Percentiles rank a stretch among this genome's conserved stretches.
Conservation (phyloP, 768 basidiomycete genomes). For the Mycena belliarum region DNA sequence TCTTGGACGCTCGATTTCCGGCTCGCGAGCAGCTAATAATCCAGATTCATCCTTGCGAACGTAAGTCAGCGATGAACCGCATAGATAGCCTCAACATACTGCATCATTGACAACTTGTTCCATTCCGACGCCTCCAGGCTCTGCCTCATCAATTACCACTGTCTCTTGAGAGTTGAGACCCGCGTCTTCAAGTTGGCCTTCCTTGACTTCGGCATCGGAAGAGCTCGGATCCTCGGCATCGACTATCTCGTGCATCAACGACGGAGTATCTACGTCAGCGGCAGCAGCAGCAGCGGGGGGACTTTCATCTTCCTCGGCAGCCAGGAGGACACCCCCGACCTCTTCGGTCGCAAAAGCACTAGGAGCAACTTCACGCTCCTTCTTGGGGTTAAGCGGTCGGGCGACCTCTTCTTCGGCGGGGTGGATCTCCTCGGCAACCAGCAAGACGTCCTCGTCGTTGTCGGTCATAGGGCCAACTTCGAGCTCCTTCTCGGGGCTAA, state of each 20-base stretch:
- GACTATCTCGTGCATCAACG: background rate
- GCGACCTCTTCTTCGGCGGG: background rate
- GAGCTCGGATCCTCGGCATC: background rate
- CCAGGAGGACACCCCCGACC: background rate
- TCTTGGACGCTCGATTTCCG: constrained; percentile 10
- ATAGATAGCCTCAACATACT: background rate
- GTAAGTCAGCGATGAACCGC: background rate
- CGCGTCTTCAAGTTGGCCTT: background rate
- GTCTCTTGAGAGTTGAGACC: background rate
- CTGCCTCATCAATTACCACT: background rate
- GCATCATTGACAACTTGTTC: background rate
- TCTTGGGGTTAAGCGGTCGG: background rate
- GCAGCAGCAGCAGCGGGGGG: background rate
- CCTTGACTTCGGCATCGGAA: background rate
- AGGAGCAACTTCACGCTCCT: background rate
- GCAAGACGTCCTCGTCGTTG: too few relatives aligned
- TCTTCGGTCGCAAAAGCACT: background rate
- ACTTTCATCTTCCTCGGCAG: background rate
- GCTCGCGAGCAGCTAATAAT: background rate
- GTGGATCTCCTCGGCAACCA: too few relatives aligned
- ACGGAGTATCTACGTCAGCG: background rate
- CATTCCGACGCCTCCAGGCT: background rate
- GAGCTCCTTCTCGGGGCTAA: too few relatives aligned
- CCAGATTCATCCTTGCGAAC: background rate
- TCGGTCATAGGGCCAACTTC: too few relatives aligned